These are phyloP conservation scores for Narthecium ossifragum DNA, from an alignment of 106 monocot genomes.

Conservation along the genomic window DNA sequence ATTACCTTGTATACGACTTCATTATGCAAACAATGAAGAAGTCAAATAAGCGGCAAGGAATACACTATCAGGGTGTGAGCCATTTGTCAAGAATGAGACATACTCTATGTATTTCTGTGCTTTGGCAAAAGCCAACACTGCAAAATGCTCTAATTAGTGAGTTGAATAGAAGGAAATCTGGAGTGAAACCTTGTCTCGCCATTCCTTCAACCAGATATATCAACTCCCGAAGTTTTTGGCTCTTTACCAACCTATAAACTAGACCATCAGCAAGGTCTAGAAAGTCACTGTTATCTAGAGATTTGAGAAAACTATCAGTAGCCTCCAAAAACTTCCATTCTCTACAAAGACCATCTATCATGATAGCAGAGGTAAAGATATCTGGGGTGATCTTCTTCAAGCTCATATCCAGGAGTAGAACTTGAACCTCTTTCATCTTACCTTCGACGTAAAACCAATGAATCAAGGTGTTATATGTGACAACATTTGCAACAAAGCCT, in stretches of 20 bases:
- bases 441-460: constrained; percentile 7
- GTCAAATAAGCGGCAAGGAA: background rate
- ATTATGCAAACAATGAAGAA: too few relatives aligned
- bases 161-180: background rate
- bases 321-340: background rate
- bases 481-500: constrained; percentile 1
- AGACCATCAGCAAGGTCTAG: background rate
- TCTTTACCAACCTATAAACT: background rate
- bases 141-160: constrained; percentile 2
- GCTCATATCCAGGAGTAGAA: background rate
- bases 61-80: background rate
- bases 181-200: background rate
- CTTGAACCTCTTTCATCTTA: background rate
- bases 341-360: constrained; percentile 3
- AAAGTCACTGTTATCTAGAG: background rate
- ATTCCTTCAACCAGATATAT: background rate
- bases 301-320: background rate
- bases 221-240: background rate
- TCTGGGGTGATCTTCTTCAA: background rate
- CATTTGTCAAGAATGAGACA: constrained; percentile 3
- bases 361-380: background rate
- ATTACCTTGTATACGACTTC: too few relatives aligned
- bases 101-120: background rate
- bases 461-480: constrained; percentile 5
- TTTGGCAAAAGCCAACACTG: background rate